Conservation (phyloP, 768 basidiomycete species). For the Suillus lakei region DNA sequence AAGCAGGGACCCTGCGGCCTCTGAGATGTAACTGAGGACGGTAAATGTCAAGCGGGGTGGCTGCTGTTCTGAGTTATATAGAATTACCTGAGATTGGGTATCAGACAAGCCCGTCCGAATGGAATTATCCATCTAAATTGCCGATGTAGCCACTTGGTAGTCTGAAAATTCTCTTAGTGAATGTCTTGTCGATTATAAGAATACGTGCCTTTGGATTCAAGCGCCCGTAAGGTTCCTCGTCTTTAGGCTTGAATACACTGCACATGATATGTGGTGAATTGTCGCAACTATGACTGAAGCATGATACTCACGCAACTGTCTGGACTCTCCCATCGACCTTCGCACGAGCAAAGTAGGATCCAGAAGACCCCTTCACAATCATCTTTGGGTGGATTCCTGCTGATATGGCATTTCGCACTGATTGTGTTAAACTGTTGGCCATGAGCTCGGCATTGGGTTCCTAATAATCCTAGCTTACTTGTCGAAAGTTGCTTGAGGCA, state of each 20-base stretch:
- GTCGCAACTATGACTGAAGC: neutral
- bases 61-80: constrained; percentile 2
- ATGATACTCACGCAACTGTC: constrained; percentile 71
- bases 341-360: constrained; percentile 89
- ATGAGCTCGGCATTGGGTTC: constrained; percentile 16
- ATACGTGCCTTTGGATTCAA: constrained; percentile 78
- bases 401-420: constrained; percentile 68
- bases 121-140: constrained; percentile 90
- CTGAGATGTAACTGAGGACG: constrained; percentile 74
- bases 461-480: constrained; percentile 47
- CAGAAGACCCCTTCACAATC: constrained; percentile 88
- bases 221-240: constrained; percentile 87
- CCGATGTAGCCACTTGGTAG: constrained; percentile 88
- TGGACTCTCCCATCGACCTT: constrained; percentile 78
- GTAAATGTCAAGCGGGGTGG: neutral
- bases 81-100: constrained; percentile 81
- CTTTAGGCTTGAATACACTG: constrained; percentile 92
- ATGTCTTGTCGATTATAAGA: neutral
- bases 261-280: neutral
- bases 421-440: constrained; percentile 56
- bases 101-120: constrained; percentile 87
- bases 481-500: constrained; percentile 76
- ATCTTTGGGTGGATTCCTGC: constrained; percentile 90
- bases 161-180: constrained; percentile 45
- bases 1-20: constrained; percentile 86